Evolutionary conservation across 2,329 filamentous ascomycete species (phyloP).

Genomic region (Sporothrix curviconia): DNA sequence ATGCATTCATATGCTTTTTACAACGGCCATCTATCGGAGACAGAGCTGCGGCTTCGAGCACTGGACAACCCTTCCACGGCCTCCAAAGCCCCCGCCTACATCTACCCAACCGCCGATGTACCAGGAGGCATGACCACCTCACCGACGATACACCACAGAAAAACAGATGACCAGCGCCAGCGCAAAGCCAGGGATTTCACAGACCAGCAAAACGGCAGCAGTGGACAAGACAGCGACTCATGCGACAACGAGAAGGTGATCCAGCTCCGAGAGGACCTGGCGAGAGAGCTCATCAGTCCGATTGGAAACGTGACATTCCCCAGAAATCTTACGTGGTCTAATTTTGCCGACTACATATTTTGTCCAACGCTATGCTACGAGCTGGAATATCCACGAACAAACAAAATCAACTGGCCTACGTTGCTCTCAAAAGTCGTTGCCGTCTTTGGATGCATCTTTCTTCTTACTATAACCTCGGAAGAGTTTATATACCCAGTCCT

Average conservation of each 20-base stretch:
- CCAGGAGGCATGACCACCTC: conserved; percentile 36
- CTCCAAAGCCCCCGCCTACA: conserved; percentile 63
- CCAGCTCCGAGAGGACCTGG: conserved; percentile 76
- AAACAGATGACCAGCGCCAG: not conserved
- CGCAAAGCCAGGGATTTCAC: too few relatives aligned
- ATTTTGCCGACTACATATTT: conserved; percentile 80
- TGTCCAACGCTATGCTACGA: conserved; percentile 98
- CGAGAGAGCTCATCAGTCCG: conserved; percentile 83
- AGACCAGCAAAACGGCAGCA: too few relatives aligned
- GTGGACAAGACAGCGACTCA: not conserved
- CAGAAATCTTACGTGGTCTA: conserved; percentile 72
- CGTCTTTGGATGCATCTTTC: conserved; percentile 92
- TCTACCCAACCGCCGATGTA: conserved; percentile 62
- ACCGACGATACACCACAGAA: conserved; percentile 25
- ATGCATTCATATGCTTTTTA: conserved; percentile 99
- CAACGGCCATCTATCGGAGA: conserved; percentile 89
- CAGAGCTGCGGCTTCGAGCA: conserved; percentile 68
- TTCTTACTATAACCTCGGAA: conserved; percentile 83
- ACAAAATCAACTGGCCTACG: conserved; percentile 68
- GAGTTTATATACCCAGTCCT: conserved; percentile 94
- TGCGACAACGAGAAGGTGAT: conserved; percentile 46
- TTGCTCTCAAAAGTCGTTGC: conserved; percentile 80
- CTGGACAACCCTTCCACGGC: conserved; percentile 71
- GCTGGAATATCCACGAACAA: conserved; percentile 82
- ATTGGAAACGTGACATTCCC: conserved; percentile 88